Evolutionary conservation across 805 yeast species (phyloP).

Genomic region (Ogataea chonburiensis): DNA sequence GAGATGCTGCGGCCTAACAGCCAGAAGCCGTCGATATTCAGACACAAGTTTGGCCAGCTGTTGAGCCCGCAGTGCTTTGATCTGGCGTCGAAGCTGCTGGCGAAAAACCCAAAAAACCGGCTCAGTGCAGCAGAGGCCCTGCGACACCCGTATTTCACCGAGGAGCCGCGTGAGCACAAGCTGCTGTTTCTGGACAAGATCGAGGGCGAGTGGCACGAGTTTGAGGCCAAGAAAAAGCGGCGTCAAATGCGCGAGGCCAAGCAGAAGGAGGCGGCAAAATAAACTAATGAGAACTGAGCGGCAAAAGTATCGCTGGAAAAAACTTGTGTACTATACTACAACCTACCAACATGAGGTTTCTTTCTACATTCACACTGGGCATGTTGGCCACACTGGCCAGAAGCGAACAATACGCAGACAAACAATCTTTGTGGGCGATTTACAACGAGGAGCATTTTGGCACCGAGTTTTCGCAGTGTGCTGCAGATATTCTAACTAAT

Average conservation of each 20-base stretch:
- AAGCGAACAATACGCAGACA: neutral
- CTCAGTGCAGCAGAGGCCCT: constrained; percentile 70
- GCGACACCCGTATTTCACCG: constrained; percentile 64
- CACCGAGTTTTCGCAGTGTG: constrained; percentile 16
- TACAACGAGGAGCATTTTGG: constrained; percentile 18
- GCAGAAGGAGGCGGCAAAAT: constrained; percentile 17
- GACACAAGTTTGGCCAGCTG: constrained; percentile 38
- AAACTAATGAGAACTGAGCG: constrained; percentile 5
- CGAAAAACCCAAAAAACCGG: constrained; percentile 67
- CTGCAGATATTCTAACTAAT: constrained; percentile 7
- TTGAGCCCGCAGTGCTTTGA: constrained; percentile 57
- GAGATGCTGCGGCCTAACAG: constrained; percentile 70
- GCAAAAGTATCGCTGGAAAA: constrained; percentile 5
- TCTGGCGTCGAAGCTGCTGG: constrained; percentile 60
- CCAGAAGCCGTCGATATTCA: constrained; percentile 39
- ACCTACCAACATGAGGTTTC: neutral
- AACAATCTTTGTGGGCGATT: constrained; percentile 11
- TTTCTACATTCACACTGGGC: neutral
- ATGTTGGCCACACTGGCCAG: neutral
- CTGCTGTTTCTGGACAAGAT: constrained; percentile 53
- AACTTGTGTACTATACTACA: neutral
- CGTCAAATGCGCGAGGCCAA: constrained; percentile 36
- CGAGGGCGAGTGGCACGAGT: constrained; percentile 94
- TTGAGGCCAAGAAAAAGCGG: constrained; percentile 82
- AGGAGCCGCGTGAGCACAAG: constrained; percentile 64